Conservation (phyloP, 2,329 filamentous ascomycete genomes). For the Gaeumannomyces tritici region DNA sequence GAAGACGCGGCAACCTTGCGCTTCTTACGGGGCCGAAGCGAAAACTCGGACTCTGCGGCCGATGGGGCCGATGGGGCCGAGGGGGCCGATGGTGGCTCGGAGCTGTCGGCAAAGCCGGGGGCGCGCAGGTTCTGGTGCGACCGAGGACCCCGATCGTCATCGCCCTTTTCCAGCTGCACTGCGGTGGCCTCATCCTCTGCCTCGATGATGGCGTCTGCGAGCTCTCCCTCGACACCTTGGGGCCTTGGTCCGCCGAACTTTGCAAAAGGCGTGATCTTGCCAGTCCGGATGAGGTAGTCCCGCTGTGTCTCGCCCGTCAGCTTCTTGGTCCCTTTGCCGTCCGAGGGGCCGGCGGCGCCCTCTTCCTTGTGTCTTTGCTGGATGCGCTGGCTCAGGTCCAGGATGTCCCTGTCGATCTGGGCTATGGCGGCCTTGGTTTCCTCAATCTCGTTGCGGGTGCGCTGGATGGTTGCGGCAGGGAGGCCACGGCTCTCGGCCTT, state of each 20-base stretch:
- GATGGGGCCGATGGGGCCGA: no score
- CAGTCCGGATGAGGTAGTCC: conserved; percentile 87
- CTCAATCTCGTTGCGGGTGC: conserved; percentile 54
- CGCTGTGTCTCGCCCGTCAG: conserved; percentile 74
- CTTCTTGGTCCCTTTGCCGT: conserved; percentile 34
- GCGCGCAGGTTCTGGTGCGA: conserved; percentile 67
- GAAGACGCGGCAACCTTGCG: conserved; percentile 26
- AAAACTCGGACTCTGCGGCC: conserved; percentile 42
- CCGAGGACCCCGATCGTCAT: conserved; percentile 35
- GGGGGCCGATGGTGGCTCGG: conserved; percentile 22
- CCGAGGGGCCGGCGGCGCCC: conserved; percentile 27
- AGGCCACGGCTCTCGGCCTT: neutral
- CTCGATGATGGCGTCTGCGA: conserved; percentile 71
- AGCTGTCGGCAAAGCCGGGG: conserved; percentile 58
- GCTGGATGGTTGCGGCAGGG: conserved; percentile 12
- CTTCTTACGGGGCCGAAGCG: conserved; percentile 49
- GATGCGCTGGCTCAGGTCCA: conserved; percentile 74
- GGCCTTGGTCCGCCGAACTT: conserved; percentile 59
- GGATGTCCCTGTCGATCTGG: conserved; percentile 58
- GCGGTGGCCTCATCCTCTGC: conserved; percentile 65
- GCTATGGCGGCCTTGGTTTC: conserved; percentile 59
- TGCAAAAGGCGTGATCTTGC: conserved; percentile 95
- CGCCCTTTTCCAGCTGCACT: conserved; percentile 32
- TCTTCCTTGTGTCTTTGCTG: conserved; percentile 56
- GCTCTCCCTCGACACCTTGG: conserved; percentile 53